Evolutionary conservation across 805 yeast species (phyloP), one percentile per base, ranked within the genome.

Genomic region (Groenewaldozyma tartarivorans): DNA sequence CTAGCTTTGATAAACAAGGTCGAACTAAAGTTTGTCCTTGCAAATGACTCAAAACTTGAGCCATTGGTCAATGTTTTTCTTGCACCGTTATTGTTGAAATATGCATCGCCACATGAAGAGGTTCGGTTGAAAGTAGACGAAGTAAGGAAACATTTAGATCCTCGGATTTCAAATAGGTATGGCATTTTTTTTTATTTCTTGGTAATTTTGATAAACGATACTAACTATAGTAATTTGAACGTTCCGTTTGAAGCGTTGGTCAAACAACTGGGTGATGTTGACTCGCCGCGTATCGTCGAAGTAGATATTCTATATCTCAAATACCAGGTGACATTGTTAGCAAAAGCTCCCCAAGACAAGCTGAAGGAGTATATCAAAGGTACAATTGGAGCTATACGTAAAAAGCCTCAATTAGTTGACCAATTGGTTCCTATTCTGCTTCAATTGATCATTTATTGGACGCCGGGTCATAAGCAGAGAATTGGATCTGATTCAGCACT

Each of bases 11-110:
- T 56, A 26, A 52, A 79, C 52, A 81, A 79, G 55, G 96, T 84
- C 1, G 96, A 88, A 58, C 71, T 88, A 37, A 67, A 85, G 31
- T 67, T 90, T 16, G 90, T 94, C 1, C 63, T 90, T 33, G 84
- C 96, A 0, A 74, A 73, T 37, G 81, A 79, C 36, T 68, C 61
- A 2, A 81, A 81, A 52, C 71, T 87, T 41, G 79, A 81, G 53
- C 54, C 70, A 1, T 61, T 79, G 4, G 56, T 92, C 32, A 67
- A 68, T 7, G 60, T 73, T 1, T 90, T 81, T 53, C 66, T 90
- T 33, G 70, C 85, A 1, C 96, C 98, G 1, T 55, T 90, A 20
- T 61, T 90, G 27, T 64, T 88, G 46, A 90, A 90, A 56, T 67
- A 88, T 39, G 74, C 81, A 2, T 86, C 96, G 13, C 72, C 79